Evolutionary conservation across 371 early-diverging fungal genomes (phyloP).

Genomic region (Rhizopus arrhizus): DNA sequence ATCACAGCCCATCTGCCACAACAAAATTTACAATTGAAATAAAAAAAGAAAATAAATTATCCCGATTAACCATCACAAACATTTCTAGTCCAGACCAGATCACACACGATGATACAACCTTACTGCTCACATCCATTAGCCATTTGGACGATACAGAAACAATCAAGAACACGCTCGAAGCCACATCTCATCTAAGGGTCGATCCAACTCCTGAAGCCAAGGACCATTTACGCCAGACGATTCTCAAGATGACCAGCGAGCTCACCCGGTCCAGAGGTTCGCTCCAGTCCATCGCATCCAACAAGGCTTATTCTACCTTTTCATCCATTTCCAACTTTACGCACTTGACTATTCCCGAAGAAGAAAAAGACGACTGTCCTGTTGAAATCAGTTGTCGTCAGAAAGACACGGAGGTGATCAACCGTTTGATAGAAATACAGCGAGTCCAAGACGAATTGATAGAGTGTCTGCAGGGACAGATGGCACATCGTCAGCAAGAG

Average conservation of each 20-base stretch:
- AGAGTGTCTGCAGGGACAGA: not conserved
- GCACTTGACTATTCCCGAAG: constrained; percentile 7
- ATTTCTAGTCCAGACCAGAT: not conserved
- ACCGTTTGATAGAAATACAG: not conserved
- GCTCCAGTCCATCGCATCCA: constrained; percentile 1
- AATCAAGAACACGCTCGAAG: not conserved
- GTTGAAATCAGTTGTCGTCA: constrained; percentile 24
- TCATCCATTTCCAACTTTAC: constrained; percentile 23
- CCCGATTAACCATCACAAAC: not conserved
- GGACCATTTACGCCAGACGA: constrained; percentile 6
- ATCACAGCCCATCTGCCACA: not conserved
- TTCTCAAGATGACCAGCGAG: constrained; percentile 2
- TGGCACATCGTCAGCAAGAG: not conserved
- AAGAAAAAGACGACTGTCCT: constrained; percentile 18
- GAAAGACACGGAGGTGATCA: constrained; percentile 16
- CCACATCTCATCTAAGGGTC: not conserved
- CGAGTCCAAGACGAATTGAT: constrained; percentile 8
- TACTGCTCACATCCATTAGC: not conserved
- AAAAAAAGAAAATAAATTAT: not conserved
- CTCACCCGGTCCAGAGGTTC: constrained; percentile 8
- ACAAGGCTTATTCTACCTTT: constrained; percentile 19
- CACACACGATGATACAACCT: not conserved
- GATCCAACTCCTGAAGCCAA: not conserved
- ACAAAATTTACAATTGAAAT: not conserved
- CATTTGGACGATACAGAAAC: not conserved